Base-by-base conservation (phyloP, 148 eudicot species). In the Chenopodium formosanum region DNA sequence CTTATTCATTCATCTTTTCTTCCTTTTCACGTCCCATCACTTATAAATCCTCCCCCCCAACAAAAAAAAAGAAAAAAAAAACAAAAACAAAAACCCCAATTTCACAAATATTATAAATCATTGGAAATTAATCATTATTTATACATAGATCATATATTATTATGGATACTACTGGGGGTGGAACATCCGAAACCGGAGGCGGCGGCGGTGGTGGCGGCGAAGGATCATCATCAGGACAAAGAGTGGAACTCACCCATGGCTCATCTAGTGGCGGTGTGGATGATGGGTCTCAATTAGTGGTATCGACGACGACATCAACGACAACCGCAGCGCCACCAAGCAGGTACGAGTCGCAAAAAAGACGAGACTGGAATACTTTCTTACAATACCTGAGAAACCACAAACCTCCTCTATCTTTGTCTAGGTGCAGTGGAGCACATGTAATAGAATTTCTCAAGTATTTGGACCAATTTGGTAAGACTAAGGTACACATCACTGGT, bases 351-450 rank as follows among this genome's bases (percentile, higher is more conserved):
- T 91, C 94, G 0, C 94, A 91, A 70, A 91, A 91, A 78, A 83
- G 94, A 9, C 79, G 94, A 4, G 94, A 91, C 89, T 91, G 94
- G 94, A 91, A 89, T 83, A 91, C 94, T 23, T 91, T 91, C 85
- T 67, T 90, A 27, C 93, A 91, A 74, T 91, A 90, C 88, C 37
- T 91, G 31, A 85, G 85, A 56, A 91, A 91, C 89, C 94, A 91
- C 89, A 90, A 86, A 80, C 94, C 94, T 0, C 94, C 94, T 13
- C 82, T 91, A 9, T 85, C 93, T 31, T 82, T 90, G 7, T 82
- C 86, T 0, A 83, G 94, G 13, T 91, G 94, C 79, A 91, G 93
- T 68, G 94, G 94, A 16, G 94, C 94, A 31, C 94, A 91, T 85
- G 94, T 91, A 29, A 85, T 90, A 22, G 94, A 91, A 79, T 91